phyloP scores from a whole-genome alignment of 768 basidiomycete genomes.

The Mrakia hoshinonis region DNA sequence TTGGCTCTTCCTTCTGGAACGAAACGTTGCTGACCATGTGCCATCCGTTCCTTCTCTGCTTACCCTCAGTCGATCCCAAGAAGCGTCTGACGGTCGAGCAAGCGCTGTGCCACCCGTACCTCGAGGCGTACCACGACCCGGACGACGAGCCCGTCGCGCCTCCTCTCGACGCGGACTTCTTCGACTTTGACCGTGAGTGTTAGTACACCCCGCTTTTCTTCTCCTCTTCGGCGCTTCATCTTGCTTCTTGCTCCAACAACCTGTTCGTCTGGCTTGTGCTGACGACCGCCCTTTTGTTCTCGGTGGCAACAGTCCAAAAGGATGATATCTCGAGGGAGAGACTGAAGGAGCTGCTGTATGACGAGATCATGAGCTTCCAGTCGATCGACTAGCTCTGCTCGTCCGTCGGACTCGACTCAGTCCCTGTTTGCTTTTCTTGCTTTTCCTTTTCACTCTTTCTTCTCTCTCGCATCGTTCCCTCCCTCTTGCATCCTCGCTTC shows the following conservation, averaged over 20 bases:
- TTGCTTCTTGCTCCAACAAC: no score
- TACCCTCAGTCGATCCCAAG: constrained; percentile 56
- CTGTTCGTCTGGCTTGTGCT: no score
- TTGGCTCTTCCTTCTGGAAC: no score
- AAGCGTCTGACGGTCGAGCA: constrained; percentile 92
- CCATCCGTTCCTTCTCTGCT: background rate
- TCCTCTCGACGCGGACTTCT: constrained; percentile 18
- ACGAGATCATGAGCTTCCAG: constrained; percentile 62
- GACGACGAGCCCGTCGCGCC: constrained; percentile 21
- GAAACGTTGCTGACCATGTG: background rate
- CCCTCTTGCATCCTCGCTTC: background rate
- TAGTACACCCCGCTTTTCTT: no score
- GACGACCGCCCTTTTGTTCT: no score
- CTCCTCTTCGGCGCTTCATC: no score
- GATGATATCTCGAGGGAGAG: constrained; percentile 92
- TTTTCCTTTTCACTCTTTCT: background rate
- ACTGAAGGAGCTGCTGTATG: constrained; percentile 83
- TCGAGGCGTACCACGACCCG: constrained; percentile 46
- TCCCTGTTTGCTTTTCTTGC: no score
- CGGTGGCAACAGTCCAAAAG: constrained; percentile 53
- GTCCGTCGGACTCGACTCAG: no score
- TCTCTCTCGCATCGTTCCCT: background rate
- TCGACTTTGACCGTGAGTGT: constrained; percentile 25
- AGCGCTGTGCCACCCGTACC: constrained; percentile 86
- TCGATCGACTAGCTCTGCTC: constrained; percentile 13